A percentile compares a stretch with the other conserved stretches of the same genome.
Evolutionary conservation across 352 stramenopile species (phyloP).

Genomic region (Phytophthora quininea): DNA sequence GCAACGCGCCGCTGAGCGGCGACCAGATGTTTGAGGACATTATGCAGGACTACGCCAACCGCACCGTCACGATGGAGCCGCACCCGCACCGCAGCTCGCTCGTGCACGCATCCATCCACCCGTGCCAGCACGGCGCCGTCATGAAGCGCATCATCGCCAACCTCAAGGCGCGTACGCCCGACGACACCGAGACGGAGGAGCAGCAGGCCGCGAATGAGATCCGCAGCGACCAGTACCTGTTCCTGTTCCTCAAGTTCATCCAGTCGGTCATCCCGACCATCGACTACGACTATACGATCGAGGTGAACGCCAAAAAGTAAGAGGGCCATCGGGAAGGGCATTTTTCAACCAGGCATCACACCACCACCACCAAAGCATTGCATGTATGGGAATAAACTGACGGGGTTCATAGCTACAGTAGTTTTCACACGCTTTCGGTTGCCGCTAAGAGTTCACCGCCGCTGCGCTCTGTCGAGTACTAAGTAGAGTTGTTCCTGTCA

Average conservation of each 20-base stretch:
- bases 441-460: too few species aligned
- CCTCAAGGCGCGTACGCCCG: conserved; percentile 71
- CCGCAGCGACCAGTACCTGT: conserved; percentile 97
- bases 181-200: conserved; percentile 30
- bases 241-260: conserved; percentile 99
- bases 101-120: conserved; percentile 96
- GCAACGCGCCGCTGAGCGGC: conserved; percentile 84
- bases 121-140: conserved; percentile 97
- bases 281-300: conserved; percentile 99
- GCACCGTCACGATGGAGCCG: conserved; percentile 98
- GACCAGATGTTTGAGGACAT: conserved; percentile 99
- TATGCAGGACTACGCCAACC: conserved; percentile 99
- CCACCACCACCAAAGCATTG: not conserved
- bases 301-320: conserved; percentile 89
- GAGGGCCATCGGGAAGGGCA: too few species aligned
- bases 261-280: conserved; percentile 99
- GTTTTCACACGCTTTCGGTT: too few species aligned
- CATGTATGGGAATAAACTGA: conserved; percentile 4
- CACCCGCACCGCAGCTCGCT: conserved; percentile 93
- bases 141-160: conserved; percentile 99
- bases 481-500: too few species aligned
- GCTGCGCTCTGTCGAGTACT: too few species aligned
- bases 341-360: not conserved
- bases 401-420: too few species aligned
- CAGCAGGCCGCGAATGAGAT: conserved; percentile 54